phyloP scores from a whole-genome alignment of 2,329 filamentous ascomycete species.

The Ophiocordyceps australis region DNA sequence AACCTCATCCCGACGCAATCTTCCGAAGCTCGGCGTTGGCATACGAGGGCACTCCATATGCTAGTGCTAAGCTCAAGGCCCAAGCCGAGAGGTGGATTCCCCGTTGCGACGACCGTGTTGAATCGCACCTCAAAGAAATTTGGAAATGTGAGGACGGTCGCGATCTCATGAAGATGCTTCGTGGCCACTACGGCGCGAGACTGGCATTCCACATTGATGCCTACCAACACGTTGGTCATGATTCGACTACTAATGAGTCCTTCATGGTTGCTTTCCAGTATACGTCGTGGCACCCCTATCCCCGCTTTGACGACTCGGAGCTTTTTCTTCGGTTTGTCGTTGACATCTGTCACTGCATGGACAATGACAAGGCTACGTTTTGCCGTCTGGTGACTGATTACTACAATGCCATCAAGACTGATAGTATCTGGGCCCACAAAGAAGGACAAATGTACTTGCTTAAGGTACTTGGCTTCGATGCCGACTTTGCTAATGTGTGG shows the following conservation, averaged over 20 bases:
- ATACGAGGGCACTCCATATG: too few species aligned
- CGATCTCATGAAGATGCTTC: conserved; percentile 1
- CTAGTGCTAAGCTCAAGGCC: background rate
- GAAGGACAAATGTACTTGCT: too few species aligned
- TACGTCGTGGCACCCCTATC: conserved; percentile 4
- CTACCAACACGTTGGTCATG: background rate
- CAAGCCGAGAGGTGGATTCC: background rate
- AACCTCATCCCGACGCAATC: background rate
- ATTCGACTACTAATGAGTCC: background rate
- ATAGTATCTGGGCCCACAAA: too few species aligned
- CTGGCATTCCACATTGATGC: conserved; percentile 2
- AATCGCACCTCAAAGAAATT: conserved; percentile 1
- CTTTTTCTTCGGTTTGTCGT: conserved; percentile 2
- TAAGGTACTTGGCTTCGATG: background rate
- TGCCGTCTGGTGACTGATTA: conserved; percentile 1
- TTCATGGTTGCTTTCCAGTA: conserved; percentile 3
- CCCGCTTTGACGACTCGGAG: conserved; percentile 2
- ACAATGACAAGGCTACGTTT: background rate
- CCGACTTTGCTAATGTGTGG: conserved; percentile 1
- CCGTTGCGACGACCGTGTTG: background rate
- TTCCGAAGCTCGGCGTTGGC: too few species aligned
- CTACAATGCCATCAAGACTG: too few species aligned
- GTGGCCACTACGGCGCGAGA: background rate
- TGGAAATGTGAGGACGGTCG: conserved; percentile 1
- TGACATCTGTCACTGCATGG: conserved; percentile 1